Percentiles rank a stretch among this genome's conserved stretches.
phyloP scores from a whole-genome alignment of 208 protist genomes.

The Acanthamoeba triangularis region DNA sequence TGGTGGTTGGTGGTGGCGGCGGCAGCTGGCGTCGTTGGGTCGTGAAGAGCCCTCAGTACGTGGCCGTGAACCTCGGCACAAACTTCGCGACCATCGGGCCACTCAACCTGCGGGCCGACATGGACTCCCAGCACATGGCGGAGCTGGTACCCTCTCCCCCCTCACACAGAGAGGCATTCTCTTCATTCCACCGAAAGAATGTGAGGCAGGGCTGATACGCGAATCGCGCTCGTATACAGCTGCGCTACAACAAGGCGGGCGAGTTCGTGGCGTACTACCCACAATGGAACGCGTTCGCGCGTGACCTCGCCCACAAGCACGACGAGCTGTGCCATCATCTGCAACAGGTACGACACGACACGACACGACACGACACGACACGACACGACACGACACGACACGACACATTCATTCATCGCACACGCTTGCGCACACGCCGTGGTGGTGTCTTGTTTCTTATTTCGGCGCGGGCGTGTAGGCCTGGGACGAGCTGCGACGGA shows the following conservation, averaged over 20 bases:
- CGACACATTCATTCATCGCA: not conserved
- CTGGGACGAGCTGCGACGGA: not conserved
- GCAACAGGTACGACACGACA: not conserved
- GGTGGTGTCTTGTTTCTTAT: not conserved
- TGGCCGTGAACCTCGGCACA: conserved; percentile 3
- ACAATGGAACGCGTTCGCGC: not conserved
- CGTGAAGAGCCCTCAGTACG: conserved; percentile 23
- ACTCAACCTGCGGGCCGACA: conserved; percentile 70
- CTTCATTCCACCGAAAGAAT: not conserved
- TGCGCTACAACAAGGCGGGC: conserved; percentile 36
- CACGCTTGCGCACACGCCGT: not conserved
- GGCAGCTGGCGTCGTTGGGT: not conserved
- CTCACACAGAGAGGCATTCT: no score
- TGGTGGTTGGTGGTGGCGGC: not conserved
- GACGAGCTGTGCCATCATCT: not conserved
- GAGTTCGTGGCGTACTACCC: conserved; percentile 55
- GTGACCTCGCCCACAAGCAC: not conserved
- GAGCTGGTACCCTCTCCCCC: not conserved
- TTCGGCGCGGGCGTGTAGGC: not conserved
- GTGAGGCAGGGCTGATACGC: not conserved
- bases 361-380: not conserved
- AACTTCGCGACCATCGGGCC: conserved; percentile 32
- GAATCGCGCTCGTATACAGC: not conserved
- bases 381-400: not conserved
- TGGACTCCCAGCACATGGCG: conserved; percentile 54